Base-by-base conservation (phyloP, 148 eudicot species). In the Vaccinium macrocarpon region DNA sequence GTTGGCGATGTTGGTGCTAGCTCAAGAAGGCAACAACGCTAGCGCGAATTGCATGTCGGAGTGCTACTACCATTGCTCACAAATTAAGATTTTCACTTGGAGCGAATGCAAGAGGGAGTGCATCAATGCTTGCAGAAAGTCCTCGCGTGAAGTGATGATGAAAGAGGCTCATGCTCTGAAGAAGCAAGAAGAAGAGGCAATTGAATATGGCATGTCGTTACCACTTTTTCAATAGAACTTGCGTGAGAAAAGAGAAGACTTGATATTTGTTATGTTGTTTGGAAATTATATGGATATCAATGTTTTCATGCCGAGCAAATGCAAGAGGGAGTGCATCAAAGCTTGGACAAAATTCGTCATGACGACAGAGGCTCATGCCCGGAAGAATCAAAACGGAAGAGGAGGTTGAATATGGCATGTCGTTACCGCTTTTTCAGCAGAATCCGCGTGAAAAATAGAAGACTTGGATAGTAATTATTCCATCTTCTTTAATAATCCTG, bases 81-180 rank as follows among this genome's bases (percentile, higher is more conserved):
- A 55, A 55, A n/a, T 79, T 3, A 16, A 15, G 82, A 21, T 80
- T 18, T 80, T 80, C 71, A 42, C 72, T 5, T 59, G 52, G 82
- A 80, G 52, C 18, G 82, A 80, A 59, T 80, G 82, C 82, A 57
- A n/a, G 72, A 59, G 72, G 50, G 72, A 80, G 18, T 57, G 82
- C 16, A 16, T 21, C 48, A 32, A 57, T 27, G 70, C 82, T 15
- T 79, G 82, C 46, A 18, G 6, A 57, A 18, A 19, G 48, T 2
- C 50, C 15, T 50, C 27, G 9, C n/a, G 2, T 27, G 62, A 18
- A 21, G 19, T 6, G 49, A 29, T 32, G 19, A 21, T 23, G 6
- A 10, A 16, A 27, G 23, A 53, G 11, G 81, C n/a, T 23, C 35
- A 8, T 25, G 59, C 53, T 77, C 9, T 12, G 10, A 38, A 15